Evolutionary conservation across 208 protist species (phyloP), one percentile per base, ranked within the genome.

Genomic region (Acanthamoeba royreba): DNA sequence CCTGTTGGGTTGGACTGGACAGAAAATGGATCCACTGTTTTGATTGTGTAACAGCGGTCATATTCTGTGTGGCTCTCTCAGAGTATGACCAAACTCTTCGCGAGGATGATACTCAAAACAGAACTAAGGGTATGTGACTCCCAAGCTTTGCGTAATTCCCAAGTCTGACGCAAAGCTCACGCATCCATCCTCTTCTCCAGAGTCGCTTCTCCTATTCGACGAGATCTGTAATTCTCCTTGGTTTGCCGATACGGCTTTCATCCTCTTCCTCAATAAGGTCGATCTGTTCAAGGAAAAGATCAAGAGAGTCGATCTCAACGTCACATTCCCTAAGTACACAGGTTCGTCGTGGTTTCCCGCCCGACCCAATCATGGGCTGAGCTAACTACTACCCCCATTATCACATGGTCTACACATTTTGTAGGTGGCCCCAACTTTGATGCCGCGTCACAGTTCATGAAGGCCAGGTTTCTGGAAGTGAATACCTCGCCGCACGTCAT

Each of bases 11-110:
- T 96, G 98, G 3, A 97, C 93, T 28, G 97, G 74, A 97, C 63
- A 96, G 95, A 53, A 98, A 98, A 88, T 98, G 97, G 97, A 98
- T 98, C 49, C 97, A 98, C 72, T 98, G 96, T 83, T 98, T 98
- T 91, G 95, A 98, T 42, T 95, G 96, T 63, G 97, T 98, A 0
- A 98, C 95, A 28, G 97, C 96, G 7, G 95, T 98, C 40, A 96
- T 98, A 33, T 98, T 98, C 88, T 96, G 94, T 66, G 95, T 97
- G 38, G 93, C 96, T 22, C 22, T 96, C 13, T 86, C 35, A 52
- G 94, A 95, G 52, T 98, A 83, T 83, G 96, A 97, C 66, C 95
- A 97, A 94, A 96, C 89, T 35, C 74, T 97, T 17, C 81, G 92
- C 47, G 97, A 97, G 92, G 97, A 97, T 91, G 94, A 96, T 3